Evolutionary conservation across 176 grass and related monocot genomes (phyloP).

Genomic region (Oryza brachyantha): DNA sequence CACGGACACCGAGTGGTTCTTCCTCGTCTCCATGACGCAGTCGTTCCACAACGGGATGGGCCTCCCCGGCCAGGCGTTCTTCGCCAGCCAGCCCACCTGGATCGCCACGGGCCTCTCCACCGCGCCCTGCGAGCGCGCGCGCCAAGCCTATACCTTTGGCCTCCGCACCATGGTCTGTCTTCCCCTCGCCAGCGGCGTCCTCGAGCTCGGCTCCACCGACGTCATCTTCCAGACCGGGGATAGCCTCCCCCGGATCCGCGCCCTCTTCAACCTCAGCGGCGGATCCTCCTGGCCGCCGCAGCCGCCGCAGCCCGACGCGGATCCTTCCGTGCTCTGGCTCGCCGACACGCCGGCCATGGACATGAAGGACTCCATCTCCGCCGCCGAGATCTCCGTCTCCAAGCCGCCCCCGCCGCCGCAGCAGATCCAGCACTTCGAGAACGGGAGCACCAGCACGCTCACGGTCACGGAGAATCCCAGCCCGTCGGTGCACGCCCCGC

Average conservation of each 20-base stretch:
- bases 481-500: conserved; percentile 45
- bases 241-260: conserved; percentile 57
- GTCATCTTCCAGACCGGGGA: conserved; percentile 62
- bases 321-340: conserved; percentile 87
- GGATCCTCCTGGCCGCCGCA: conserved; percentile 22
- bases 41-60: conserved; percentile 57
- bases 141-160: conserved; percentile 66
- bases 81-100: conserved; percentile 50
- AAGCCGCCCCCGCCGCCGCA: conserved; percentile 47
- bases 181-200: conserved; percentile 72
- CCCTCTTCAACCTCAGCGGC: conserved; percentile 61
- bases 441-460: conserved; percentile 71
- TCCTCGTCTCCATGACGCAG: conserved; percentile 98
- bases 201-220: conserved; percentile 92
- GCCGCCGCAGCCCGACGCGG: conserved; percentile 51
- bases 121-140: conserved; percentile 67
- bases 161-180: conserved; percentile 93
- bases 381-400: conserved; percentile 66
- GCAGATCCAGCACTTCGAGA: conserved; percentile 76
- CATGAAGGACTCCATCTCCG: conserved; percentile 64
- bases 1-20: conserved; percentile 98
- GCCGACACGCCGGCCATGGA: conserved; percentile 58
- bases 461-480: conserved; percentile 77
- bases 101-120: conserved; percentile 40
- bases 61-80: conserved; percentile 61